These are phyloP conservation scores for Raffaelea albimanens DNA, from an alignment of 2,329 filamentous ascomycete genomes.

Conservation along the genomic window DNA sequence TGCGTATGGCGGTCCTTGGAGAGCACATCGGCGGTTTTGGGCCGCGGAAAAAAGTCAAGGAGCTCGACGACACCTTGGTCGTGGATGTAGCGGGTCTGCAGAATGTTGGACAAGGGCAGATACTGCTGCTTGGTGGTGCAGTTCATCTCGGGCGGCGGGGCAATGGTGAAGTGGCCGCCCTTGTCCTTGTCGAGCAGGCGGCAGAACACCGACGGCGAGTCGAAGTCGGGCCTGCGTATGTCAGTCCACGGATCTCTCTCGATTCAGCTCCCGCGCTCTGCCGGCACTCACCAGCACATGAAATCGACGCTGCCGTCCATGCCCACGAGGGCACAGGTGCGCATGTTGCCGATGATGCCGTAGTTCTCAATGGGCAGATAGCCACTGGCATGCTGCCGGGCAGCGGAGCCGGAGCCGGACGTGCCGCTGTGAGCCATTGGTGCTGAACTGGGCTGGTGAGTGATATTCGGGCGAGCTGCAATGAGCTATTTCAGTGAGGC, in stretches of 20 bases:
- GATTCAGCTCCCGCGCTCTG: neutral
- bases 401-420: constrained; percentile 11
- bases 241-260: neutral
- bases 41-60: constrained; percentile 67
- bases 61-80: constrained; percentile 67
- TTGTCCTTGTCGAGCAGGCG: constrained; percentile 65
- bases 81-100: constrained; percentile 69
- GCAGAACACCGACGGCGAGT: constrained; percentile 68
- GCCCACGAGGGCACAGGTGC: constrained; percentile 65
- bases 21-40: constrained; percentile 47
- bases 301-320: constrained; percentile 67
- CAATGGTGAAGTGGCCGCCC: constrained; percentile 63
- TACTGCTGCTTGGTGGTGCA: constrained; percentile 72
- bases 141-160: constrained; percentile 37
- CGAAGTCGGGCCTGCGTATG: constrained; percentile 59
- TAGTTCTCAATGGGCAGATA: constrained; percentile 64
- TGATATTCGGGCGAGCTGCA: too few species aligned
- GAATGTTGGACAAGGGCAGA: constrained; percentile 62
- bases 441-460: too few species aligned
- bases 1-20: constrained; percentile 36
- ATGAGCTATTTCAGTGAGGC: too few species aligned
- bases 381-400: constrained; percentile 26
- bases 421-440: too few species aligned
- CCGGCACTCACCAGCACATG: constrained; percentile 55
- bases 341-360: constrained; percentile 73